phyloP scores from a whole-genome alignment of 106 monocot genomes.

The Hemerocallis citrina region DNA sequence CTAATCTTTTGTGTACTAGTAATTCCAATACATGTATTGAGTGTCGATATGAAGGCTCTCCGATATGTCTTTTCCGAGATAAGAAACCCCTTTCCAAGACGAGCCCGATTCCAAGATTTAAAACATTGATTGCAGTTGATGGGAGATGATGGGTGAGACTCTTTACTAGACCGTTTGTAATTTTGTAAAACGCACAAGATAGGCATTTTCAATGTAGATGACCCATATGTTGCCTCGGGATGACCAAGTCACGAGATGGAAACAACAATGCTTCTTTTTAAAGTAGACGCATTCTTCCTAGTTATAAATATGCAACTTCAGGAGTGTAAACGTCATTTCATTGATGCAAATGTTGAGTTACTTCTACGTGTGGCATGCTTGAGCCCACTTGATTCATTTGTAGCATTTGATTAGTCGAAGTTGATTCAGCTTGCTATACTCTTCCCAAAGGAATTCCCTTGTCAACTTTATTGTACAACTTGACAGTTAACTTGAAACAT shows the following conservation, averaged over 20 bases:
- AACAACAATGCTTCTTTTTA: background rate
- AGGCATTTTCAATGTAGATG: background rate
- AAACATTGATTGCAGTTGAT: background rate
- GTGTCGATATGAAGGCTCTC: too few relatives aligned
- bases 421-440: background rate
- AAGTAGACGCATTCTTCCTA: background rate
- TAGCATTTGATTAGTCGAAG: background rate
- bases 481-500: background rate
- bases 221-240: background rate
- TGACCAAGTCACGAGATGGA: background rate
- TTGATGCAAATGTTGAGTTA: background rate
- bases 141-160: background rate
- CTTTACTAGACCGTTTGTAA: background rate
- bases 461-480: background rate
- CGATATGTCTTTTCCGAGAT: too few relatives aligned
- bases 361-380: constrained; percentile 5
- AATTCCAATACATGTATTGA: too few relatives aligned
- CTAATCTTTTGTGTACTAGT: too few relatives aligned
- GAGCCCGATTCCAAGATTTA: too few relatives aligned
- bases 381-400: background rate
- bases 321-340: constrained; percentile 1
- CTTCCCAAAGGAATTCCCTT: background rate
- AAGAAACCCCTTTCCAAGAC: too few relatives aligned
- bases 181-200: background rate
- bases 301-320: constrained; percentile 12